Evolutionary conservation across 2,329 filamentous ascomycete species (phyloP), one percentile per base, ranked within the genome.

Genomic region (Trichoderma atroviride): DNA sequence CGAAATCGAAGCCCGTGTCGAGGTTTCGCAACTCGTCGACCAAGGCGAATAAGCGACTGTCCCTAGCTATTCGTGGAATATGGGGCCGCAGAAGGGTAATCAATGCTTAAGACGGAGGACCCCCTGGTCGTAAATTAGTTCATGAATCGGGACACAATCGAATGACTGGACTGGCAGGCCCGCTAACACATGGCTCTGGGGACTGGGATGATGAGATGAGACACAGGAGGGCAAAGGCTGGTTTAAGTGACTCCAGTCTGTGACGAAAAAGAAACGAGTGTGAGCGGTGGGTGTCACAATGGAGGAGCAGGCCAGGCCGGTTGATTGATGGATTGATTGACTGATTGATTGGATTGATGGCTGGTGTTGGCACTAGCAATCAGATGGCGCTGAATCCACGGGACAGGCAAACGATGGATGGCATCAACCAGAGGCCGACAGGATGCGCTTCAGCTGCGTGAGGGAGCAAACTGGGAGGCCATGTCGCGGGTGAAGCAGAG

Each of bases 71-170:
- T 59, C 64, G 64, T 66, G 69, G 63, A 24, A 65, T 43, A 58
- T 56, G 64, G 53, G 57, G 58, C 52, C 63, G 58, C n/a, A 37
- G 35, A 56, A 58, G n/a, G 64, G 64, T 67, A 67, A 52, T 67
- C 35, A 67, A 69, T 62, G 58, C 58, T 47, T 29, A 56, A 47
- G 66, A 58, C 37, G 40, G 29, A 52, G 47, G 47, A 47, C 6
- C 57, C 53, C 69, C 69, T 70, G 58, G 58, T 70, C 64, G 58
- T 37, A 59, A 50, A 59, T 70, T 70, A 70, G 69, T 61, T 50
- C 24, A 68, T 53, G 52, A 47, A 63, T 47, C 50, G 58, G 64
- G 58, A 68, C 40, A 57, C 47, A 67, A 67, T 60, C 63, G 62
- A 70, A 67, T 24, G 62, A 53, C 57, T 50, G 64, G 58, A 62